Evolutionary conservation across 805 yeast species (phyloP), one percentile per base, ranked within the genome.

Genomic region (Kurtzmaniella cleridarum): DNA sequence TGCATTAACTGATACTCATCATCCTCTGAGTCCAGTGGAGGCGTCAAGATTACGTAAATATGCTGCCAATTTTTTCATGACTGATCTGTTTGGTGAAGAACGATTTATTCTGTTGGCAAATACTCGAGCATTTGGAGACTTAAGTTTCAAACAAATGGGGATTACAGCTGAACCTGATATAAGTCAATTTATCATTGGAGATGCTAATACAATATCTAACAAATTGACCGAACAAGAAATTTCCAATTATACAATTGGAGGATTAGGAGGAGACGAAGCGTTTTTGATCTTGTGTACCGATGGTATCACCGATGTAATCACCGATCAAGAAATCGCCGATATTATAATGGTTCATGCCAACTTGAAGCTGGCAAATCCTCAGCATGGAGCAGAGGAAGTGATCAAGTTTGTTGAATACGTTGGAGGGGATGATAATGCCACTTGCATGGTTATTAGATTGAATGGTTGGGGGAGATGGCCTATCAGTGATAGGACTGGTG

Each of bases 401-500:
- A 78, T 91, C 10, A 75, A 80, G 50, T 93, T 81, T 57, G 83
- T 89, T 9, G 89, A 84, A 55, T 85, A 85, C 31, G 75, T 90
- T 7, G 95, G 95, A 11, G 93, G 95, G 2, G 89, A 86, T 51
- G 98, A 93, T 58, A 93, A 93, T 61, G 95, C 98, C n/a, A 88
- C 97, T 2, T 88, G 96, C 56, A 53, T 84, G 45, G 85, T 93
- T 3, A 60, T 91, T 9, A 68, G 95, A 42, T 65, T 93, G 40
- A 72, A 75, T 27, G 96, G 96, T 8, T 93, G 98, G 98, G 96
- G 96, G 5, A 75, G 79, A 40, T 93, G 98, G 97, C 91, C 93
- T 6, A 62, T 75, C 40, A 53, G 69, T 3, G 98, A 91, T 62
- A 66, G 95, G 35, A 88, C 97, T 0, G 97, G 96, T 0, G 75